phyloP scores from a whole-genome alignment of 176 grass and related monocot species.

The Typha latifolia region DNA sequence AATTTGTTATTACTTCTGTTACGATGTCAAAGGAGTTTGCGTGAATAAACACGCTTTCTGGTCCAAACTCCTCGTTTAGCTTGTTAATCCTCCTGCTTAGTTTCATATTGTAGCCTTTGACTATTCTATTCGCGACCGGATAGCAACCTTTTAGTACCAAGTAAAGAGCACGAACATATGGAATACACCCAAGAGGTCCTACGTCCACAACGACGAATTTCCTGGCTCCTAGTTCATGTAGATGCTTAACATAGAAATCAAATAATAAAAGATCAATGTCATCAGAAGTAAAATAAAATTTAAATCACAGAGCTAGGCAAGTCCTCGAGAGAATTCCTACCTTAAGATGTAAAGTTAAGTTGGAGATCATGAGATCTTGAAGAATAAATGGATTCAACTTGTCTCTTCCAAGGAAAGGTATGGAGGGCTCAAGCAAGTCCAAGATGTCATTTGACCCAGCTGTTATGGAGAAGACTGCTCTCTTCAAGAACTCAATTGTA shows the following conservation, averaged over 20 bases:
- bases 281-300: too few species aligned
- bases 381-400: constrained; percentile 42
- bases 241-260: constrained; percentile 22
- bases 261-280: background rate
- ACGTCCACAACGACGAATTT: constrained; percentile 61
- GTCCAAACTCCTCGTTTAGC: constrained; percentile 52
- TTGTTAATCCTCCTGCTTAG: constrained; percentile 38
- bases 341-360: constrained; percentile 70
- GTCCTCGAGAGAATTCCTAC: constrained; percentile 8
- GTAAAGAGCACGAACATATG: constrained; percentile 47
- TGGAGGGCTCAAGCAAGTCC: constrained; percentile 60
- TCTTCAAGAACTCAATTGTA: constrained; percentile 42
- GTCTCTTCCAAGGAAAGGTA: constrained; percentile 53
- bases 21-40: constrained; percentile 53
- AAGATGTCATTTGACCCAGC: constrained; percentile 78
- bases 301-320: background rate
- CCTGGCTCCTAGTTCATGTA: constrained; percentile 57
- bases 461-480: constrained; percentile 41
- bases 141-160: constrained; percentile 43
- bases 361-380: constrained; percentile 59
- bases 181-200: constrained; percentile 80
- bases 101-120: constrained; percentile 63
- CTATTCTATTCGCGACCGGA: constrained; percentile 30
- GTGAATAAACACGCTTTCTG: constrained; percentile 42
- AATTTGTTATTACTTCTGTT: constrained; percentile 33